Conservation (phyloP, 805 yeast genomes). For the Yamadazyma scolyti region DNA sequence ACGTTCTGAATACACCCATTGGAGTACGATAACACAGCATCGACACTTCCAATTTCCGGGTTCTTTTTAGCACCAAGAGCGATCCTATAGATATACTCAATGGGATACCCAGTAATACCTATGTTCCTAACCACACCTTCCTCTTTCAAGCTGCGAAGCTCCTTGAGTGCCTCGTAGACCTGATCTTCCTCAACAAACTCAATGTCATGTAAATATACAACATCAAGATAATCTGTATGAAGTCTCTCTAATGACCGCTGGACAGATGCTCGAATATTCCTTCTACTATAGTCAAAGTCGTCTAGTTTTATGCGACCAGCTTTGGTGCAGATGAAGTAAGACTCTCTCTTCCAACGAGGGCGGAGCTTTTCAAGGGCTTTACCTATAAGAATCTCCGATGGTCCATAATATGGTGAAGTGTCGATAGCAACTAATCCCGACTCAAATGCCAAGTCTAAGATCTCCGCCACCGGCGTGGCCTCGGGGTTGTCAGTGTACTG, state of each 20-base stretch:
- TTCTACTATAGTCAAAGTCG: slow-evolving; percentile 72
- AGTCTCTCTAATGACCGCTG: slow-evolving; percentile 64
- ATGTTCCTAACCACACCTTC: slow-evolving; percentile 62
- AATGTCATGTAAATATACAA: slow-evolving; percentile 84
- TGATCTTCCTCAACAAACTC: slow-evolving; percentile 66
- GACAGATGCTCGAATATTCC: slow-evolving; percentile 59
- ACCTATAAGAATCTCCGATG: slow-evolving; percentile 76
- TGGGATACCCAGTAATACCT: slow-evolving; percentile 88
- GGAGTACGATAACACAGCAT: slow-evolving; percentile 73
- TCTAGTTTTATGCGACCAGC: slow-evolving; percentile 72
- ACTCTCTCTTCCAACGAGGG: slow-evolving; percentile 48
- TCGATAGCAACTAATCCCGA: slow-evolving; percentile 76
- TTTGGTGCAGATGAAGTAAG: slow-evolving; percentile 74
- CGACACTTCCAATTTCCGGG: slow-evolving; percentile 58
- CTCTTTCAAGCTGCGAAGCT: slow-evolving; percentile 54
- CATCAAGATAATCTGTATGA: slow-evolving; percentile 65
- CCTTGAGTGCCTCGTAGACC: slow-evolving; percentile 59
- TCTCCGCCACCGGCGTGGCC: slow-evolving; percentile 51
- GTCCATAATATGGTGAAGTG: slow-evolving; percentile 92
- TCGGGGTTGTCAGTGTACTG: slow-evolving; percentile 75
- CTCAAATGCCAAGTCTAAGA: slow-evolving; percentile 57
- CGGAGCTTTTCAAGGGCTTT: slow-evolving; percentile 42
- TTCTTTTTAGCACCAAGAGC: slow-evolving; percentile 36
- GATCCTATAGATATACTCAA: slow-evolving; percentile 57
- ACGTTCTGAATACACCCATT: slow-evolving; percentile 82